Percentiles rank a stretch among this genome's conserved stretches.
phyloP scores from a whole-genome alignment of 176 grass and related monocot species.

The Puya raimondii region DNA sequence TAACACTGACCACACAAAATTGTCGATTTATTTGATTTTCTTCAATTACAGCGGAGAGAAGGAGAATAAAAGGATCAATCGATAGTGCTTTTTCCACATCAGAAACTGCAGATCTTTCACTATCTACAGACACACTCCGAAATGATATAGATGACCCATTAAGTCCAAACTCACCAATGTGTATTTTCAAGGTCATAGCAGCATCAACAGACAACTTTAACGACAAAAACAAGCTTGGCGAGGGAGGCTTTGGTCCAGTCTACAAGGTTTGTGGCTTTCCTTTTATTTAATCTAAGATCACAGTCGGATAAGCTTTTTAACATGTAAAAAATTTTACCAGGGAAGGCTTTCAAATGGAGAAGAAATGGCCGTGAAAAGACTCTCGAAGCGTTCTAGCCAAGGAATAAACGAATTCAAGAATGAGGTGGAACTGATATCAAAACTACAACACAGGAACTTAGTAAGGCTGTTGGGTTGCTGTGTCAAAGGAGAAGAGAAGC shows the following conservation, averaged over 20 bases:
- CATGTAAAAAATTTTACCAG: background rate
- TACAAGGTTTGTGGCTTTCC: background rate
- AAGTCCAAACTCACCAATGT: background rate
- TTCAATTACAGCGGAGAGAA: background rate
- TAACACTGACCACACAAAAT: background rate
- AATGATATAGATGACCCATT: background rate
- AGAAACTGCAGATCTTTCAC: background rate
- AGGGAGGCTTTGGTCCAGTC: background rate
- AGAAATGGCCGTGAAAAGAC: background rate
- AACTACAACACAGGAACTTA: constrained; percentile 43
- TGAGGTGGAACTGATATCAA: constrained; percentile 30
- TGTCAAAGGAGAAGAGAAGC: constrained; percentile 26
- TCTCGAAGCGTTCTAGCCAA: constrained; percentile 26
- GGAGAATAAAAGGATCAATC: background rate
- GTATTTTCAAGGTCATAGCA: background rate
- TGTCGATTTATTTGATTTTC: background rate
- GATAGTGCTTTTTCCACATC: background rate
- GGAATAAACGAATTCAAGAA: constrained; percentile 37
- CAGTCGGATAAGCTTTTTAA: background rate
- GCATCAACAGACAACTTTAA: background rate
- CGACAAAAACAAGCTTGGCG: background rate
- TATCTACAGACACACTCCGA: no score
- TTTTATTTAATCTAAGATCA: background rate
- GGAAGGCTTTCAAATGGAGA: background rate
- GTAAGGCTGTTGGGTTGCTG: constrained; percentile 36